Evolutionary conservation across 2,329 filamentous ascomycete genomes (phyloP).

Genomic region (Colletotrichum spinosum): DNA sequence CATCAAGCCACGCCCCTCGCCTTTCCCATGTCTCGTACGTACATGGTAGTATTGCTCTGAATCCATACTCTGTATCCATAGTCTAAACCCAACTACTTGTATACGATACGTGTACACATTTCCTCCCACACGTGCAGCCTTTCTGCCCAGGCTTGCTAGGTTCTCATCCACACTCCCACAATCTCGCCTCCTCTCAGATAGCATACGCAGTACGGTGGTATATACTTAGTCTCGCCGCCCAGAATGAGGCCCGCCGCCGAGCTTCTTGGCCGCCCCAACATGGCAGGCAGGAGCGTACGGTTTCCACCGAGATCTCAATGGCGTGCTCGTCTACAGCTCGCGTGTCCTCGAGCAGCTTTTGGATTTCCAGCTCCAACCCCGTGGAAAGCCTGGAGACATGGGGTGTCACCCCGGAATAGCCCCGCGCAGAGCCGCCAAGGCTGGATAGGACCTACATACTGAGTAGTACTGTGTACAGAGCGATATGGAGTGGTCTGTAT

Average conservation of each 20-base stretch:
- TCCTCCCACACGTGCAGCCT: too few relatives aligned
- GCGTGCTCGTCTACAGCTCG: constrained; percentile 32
- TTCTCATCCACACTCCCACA: too few relatives aligned
- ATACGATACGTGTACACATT: too few relatives aligned
- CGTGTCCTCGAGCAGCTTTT: constrained; percentile 28
- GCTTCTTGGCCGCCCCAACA: constrained; percentile 32
- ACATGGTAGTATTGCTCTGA: not conserved
- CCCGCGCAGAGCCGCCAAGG: constrained; percentile 38
- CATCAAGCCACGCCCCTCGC: constrained; percentile 18
- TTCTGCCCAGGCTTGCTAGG: too few relatives aligned
- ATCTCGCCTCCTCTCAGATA: too few relatives aligned
- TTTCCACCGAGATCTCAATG: constrained; percentile 30
- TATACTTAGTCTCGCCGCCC: not conserved
- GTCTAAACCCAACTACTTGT: too few relatives aligned
- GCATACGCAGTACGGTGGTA: not conserved
- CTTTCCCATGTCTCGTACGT: constrained; percentile 27
- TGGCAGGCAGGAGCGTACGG: constrained; percentile 26
- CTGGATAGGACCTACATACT: constrained; percentile 9
- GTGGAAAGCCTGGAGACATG: constrained; percentile 14
- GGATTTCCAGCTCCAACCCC: constrained; percentile 20
- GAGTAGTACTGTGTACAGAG: too few relatives aligned
- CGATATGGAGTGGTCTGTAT: too few relatives aligned
- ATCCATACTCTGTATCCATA: too few relatives aligned
- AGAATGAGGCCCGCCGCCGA: constrained; percentile 37
- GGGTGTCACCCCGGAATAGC: constrained; percentile 5